These are phyloP conservation scores for Fraxinus excelsior DNA, from an alignment of 257 asterid species.

Conservation along the genomic window DNA sequence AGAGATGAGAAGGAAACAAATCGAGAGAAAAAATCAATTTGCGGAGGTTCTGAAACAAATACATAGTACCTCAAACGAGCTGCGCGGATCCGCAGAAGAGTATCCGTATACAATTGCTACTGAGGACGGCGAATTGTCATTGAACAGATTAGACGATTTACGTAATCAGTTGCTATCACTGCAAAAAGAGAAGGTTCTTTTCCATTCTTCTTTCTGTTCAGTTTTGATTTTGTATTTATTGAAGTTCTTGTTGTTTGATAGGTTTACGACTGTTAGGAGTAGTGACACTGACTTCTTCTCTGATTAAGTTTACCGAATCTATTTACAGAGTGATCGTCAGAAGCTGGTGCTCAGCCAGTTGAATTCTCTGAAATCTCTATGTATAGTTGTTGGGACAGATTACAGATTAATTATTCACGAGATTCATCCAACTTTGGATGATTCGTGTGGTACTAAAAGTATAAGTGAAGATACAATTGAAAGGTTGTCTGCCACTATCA, in stretches of 20 bases:
- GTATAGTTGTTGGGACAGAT: conserved; percentile 76
- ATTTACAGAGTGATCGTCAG: conserved; percentile 62
- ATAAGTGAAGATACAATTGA: conserved; percentile 55
- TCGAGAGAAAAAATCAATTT: conserved; percentile 67
- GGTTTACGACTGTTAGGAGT: conserved; percentile 6
- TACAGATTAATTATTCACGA: conserved; percentile 48
- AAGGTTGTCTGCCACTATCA: conserved; percentile 52
- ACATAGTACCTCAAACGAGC: conserved; percentile 55
- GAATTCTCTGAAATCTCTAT: conserved; percentile 51
- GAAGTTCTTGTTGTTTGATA: conserved; percentile 7
- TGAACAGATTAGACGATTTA: conserved; percentile 66
- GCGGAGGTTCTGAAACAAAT: conserved; percentile 65
- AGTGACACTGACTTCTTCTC: conserved; percentile 12
- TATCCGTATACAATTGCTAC: conserved; percentile 19
- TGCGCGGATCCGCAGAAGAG: conserved; percentile 43
- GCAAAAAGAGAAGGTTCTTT: conserved; percentile 66
- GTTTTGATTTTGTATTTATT: background rate
- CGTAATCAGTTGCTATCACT: conserved; percentile 48
- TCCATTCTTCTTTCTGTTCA: conserved; percentile 10
- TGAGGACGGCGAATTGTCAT: conserved; percentile 75
- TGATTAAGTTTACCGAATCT: conserved; percentile 17
- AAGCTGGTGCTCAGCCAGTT: conserved; percentile 59
- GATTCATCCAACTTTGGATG: conserved; percentile 65
- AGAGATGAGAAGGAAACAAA: conserved; percentile 57
- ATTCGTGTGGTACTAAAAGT: conserved; percentile 42